Evolutionary conservation across 139 green algal genomes (phyloP).

Genomic region (Zygnema circumcarinatum): DNA sequence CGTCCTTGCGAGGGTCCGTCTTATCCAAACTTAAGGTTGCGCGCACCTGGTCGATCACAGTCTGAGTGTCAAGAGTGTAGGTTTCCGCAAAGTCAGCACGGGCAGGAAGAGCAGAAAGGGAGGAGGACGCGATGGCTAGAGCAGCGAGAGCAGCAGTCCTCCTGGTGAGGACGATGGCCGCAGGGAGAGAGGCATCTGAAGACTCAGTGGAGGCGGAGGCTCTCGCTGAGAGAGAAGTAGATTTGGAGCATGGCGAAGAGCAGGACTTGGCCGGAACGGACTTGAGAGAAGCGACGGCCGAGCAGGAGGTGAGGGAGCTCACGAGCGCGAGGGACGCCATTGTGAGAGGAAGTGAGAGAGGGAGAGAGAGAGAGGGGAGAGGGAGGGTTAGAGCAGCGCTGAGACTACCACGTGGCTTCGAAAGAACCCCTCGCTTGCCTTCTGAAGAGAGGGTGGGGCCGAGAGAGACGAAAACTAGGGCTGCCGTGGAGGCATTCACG

Average conservation of each 20-base stretch:
- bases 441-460: too few species aligned
- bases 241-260: slow-evolving; percentile 11
- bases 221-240: neutral
- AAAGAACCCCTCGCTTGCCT: too few species aligned
- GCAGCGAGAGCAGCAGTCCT: slow-evolving; percentile 14
- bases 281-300: too few species aligned
- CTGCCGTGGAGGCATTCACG: too few species aligned
- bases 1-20: slow-evolving; percentile 38
- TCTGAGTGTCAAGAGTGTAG: slow-evolving; percentile 41
- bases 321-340: too few species aligned
- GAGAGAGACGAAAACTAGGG: too few species aligned
- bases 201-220: slow-evolving; percentile 11
- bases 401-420: too few species aligned
- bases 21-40: slow-evolving; percentile 43
- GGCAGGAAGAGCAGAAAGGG: slow-evolving; percentile 8
- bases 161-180: slow-evolving; percentile 5
- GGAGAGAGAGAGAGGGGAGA: too few species aligned
- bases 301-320: too few species aligned
- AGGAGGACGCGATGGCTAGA: neutral
- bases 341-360: too few species aligned
- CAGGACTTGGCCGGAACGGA: neutral
- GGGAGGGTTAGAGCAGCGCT: too few species aligned
- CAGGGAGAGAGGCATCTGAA: neutral
- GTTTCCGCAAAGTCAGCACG: slow-evolving; percentile 24
- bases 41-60: slow-evolving; percentile 49